Base-by-base conservation (phyloP, 176 grass and related monocot species). In the Dendrocalamus sinicus region DNA sequence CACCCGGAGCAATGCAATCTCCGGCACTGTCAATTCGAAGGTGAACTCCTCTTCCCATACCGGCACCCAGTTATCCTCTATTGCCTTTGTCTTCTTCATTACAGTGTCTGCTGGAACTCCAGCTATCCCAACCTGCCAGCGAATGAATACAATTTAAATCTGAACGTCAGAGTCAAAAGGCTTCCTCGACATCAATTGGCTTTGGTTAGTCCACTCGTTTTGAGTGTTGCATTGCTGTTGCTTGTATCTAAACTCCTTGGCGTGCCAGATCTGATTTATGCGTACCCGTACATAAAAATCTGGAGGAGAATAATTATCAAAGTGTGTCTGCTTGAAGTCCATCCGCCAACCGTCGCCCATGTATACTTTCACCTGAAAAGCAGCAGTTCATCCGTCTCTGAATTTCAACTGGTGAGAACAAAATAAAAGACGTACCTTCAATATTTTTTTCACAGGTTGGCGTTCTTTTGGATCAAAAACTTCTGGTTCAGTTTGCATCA, bases 301-400 rank as follows among this genome's bases (percentile, higher is more conserved):
- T 6, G 93, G 95, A 89, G 95, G 95, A 63, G 95, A 98, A 81
- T 91, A 98, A 26, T 87, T 59, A 83, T 98, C 96, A 59, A 98
- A 98, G 74, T 98, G 86, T 78, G 91, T 95, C 37, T 87, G 80
- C 70, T 87, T 95, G 60, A 98, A 98, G 78, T 98, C 96, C 83
- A 91, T 72, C 66, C 88, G 78, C 96, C 96, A 98, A 46, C 96
- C 96, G 68, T 95, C 93, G 1, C 96, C 96, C 93, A 98, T 95
- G 88, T 98, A 98, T 32, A 98, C 91, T 84, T 95, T 98, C 15
- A 98, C 91, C 94, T 97, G 65, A 61, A 73, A 74, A 11, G 11
- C 22, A 78, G 44, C 73, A 63, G 8, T 53, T 72, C 55, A 17
- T 76, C 22, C 8, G 6, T 28, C 53, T 64, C 73, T 26, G 0